These are phyloP conservation scores for Naumovozyma baii DNA, from an alignment of 805 yeast genomes.

Conservation along the genomic window DNA sequence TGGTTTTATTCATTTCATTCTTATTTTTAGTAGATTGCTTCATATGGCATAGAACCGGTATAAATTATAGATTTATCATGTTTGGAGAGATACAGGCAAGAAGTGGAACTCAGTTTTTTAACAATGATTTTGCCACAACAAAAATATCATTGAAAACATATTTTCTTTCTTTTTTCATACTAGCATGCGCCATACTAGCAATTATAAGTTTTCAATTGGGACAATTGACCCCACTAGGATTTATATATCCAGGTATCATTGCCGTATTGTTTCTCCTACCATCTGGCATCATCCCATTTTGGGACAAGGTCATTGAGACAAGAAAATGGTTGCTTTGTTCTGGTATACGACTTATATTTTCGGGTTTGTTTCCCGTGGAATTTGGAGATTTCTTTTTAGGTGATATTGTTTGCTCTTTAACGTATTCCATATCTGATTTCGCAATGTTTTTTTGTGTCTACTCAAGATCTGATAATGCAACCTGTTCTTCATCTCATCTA, in stretches of 20 bases:
- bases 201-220: constrained; percentile 73
- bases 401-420: constrained; percentile 79
- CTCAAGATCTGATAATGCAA: constrained; percentile 37
- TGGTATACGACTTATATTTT: constrained; percentile 57
- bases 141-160: constrained; percentile 39
- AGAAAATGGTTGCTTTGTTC: constrained; percentile 72
- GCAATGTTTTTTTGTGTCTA: constrained; percentile 82
- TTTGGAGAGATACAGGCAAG: constrained; percentile 61
- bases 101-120: constrained; percentile 34
- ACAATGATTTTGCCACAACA: constrained; percentile 31
- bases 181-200: constrained; percentile 48
- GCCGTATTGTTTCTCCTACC: constrained; percentile 47
- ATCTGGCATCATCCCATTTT: constrained; percentile 28
- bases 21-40: constrained; percentile 60
- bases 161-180: constrained; percentile 50
- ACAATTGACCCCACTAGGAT: constrained; percentile 60
- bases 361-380: constrained; percentile 91
- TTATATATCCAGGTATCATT: constrained; percentile 40
- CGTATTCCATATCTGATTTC: constrained; percentile 78
- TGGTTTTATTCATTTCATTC: constrained; percentile 49
- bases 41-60: constrained; percentile 64
- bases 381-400: constrained; percentile 91
- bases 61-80: constrained; percentile 86
- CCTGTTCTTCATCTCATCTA: constrained; percentile 73
- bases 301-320: constrained; percentile 38